phyloP scores from a whole-genome alignment of 768 basidiomycete species.

The Phylloporus scabripes region DNA sequence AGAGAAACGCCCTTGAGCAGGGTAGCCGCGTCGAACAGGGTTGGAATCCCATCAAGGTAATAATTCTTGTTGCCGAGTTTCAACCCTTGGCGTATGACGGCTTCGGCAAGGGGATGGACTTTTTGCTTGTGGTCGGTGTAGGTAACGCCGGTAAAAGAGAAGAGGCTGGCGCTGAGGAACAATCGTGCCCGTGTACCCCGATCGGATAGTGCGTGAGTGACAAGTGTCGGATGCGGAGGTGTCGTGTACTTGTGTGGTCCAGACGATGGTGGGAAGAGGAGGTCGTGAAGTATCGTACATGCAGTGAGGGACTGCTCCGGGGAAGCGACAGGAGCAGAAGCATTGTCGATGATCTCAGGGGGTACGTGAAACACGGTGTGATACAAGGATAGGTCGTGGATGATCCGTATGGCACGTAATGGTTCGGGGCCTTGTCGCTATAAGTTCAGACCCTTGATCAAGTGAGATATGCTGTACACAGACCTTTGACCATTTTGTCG shows the following conservation, averaged over 20 bases:
- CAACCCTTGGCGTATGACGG: conserved; percentile 74
- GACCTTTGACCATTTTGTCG: conserved; percentile 93
- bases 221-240: conserved; percentile 34
- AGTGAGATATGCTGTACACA: neutral
- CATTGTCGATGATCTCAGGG: conserved; percentile 33
- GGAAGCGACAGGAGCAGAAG: conserved; percentile 41
- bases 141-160: conserved; percentile 58
- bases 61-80: conserved; percentile 79
- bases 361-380: conserved; percentile 60
- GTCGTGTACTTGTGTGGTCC: conserved; percentile 11
- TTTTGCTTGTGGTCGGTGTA: conserved; percentile 65
- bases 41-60: conserved; percentile 70
- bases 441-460: conserved; percentile 2
- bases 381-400: conserved; percentile 69
- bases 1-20: conserved; percentile 34
- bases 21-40: conserved; percentile 50
- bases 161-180: conserved; percentile 74
- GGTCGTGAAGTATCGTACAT: conserved; percentile 50
- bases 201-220: conserved; percentile 28
- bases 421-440: conserved; percentile 63
- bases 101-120: conserved; percentile 51
- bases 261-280: conserved; percentile 32
- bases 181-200: conserved; percentile 47
- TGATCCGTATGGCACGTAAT: conserved; percentile 64
- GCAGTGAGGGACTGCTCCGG: conserved; percentile 47